Percentiles rank a stretch among this genome's conserved stretches.
These are phyloP conservation scores for Zasmidium angulare DNA, from an alignment of 2,329 filamentous ascomycete species.

Conservation along the genomic window DNA sequence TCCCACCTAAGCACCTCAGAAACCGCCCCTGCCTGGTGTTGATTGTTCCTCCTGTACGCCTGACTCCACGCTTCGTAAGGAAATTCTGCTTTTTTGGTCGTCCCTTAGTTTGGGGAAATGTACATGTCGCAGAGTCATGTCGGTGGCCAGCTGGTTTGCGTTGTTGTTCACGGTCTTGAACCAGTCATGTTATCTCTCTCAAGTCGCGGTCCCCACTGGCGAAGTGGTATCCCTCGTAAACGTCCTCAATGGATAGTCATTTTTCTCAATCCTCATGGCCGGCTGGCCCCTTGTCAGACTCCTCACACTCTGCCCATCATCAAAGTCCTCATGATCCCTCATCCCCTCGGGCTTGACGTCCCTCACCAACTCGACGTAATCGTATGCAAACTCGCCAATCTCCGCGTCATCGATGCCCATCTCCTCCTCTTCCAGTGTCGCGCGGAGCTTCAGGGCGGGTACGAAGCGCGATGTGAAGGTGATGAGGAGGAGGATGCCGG, in stretches of 20 bases:
- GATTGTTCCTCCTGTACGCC: neutral
- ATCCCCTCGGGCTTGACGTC: constrained; percentile 53
- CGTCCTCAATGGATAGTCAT: constrained; percentile 10
- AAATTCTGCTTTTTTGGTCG: no score
- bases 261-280: constrained; percentile 5
- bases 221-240: constrained; percentile 1
- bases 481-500: constrained; percentile 63
- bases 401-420: constrained; percentile 83
- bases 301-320: constrained; percentile 5
- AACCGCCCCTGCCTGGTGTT: no score
- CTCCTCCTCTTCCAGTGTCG: constrained; percentile 74
- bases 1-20: no score
- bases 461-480: constrained; percentile 74
- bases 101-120: no score
- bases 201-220: constrained; percentile 6
- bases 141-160: no score
- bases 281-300: constrained; percentile 3
- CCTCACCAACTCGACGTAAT: constrained; percentile 81
- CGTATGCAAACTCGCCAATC: constrained; percentile 93
- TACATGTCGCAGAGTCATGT: no score
- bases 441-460: constrained; percentile 72
- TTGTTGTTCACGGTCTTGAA: no score
- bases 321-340: constrained; percentile 1
- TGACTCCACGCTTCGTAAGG: neutral
- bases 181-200: no score